Evolutionary conservation across 2,329 filamentous ascomycete species (phyloP), one percentile per base, ranked within the genome.

Genomic region (Phyllosticta ampelicida): DNA sequence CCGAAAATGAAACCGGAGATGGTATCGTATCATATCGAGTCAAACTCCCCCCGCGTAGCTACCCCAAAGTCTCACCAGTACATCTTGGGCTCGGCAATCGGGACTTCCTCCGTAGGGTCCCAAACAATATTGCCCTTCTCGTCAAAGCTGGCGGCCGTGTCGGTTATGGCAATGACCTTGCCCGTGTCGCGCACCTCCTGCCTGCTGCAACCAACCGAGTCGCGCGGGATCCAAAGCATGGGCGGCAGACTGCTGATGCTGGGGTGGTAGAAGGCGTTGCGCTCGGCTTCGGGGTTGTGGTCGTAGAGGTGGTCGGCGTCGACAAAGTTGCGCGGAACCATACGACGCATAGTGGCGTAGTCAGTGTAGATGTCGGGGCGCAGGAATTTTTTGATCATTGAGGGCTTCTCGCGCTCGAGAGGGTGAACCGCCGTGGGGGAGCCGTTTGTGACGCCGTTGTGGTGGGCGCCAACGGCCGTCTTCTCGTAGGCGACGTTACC

Each of bases 211-310:
- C 76, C 76, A 63, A 73, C 68, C 13, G 70, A 67, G 60, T 78
- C 76, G 10, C 66, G 65, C 0, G 75, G 73, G n/a, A 78, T 74
- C 76, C 76, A 78, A 10, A 78, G 60, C 19, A 73, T 71, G 1
- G 75, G 75, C 0, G 70, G 73, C 55, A 73, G 69, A 11, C 67
- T 70, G 0, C 69, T 76, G 48, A 78, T 68, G 0, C 72, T 72
- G 1, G 75, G 76, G 55, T 75, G 71, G 55, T 73, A 69, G 64
- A 71, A 78, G 8, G 75, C 76, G 49, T 74, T 70, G 55, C 73
- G 70, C 49, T 68, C 68, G 49, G 75, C 62, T 61, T 71, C 65
- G 4, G 57, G 56, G 19, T 51, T 26, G 36, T 44, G 36, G 10
- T 51, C 52, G 29, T 59, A 59, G 21, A 55, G 49, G 13, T 21